Base-by-base conservation (phyloP, 2,329 filamentous ascomycete species). In the Calycina herbarum region DNA sequence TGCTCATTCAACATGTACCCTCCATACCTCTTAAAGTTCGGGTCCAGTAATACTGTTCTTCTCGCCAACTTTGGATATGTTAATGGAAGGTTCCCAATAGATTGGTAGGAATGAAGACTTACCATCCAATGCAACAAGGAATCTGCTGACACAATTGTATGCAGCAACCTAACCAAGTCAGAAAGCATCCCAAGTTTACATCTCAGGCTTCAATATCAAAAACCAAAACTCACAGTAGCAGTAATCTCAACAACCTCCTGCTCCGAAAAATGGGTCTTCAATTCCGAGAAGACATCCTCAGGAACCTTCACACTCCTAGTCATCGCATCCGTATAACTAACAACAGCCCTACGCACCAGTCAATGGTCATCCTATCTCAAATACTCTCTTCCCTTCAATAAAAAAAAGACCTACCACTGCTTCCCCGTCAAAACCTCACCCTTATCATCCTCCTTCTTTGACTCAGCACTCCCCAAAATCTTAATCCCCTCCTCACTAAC, bases 111-210 rank as follows among this genome's bases (percentile, higher is more conserved):
- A 20, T 17, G 57, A 63, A 27, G 59, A 79, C 85, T 77, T 78
- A 88, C 86, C 91, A 79, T 96, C 89, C 64, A 96, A 77, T 15
- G 92, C 92, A 24, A 96, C 92, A 70, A 96, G 77, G 72, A 96
- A 94, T 35, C 92, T 84, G 76, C 90, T 93, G 17, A 96, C 92
- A 74, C 91, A 94, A 76, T 96, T 96, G 76, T 96, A 96, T 63
- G 86, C 87, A 13, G 90, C 91, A 70, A 92, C 85, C 74, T 76
- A 62, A 13, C 59, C 38, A 59, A 56, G 51, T 66, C 42, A 56
- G 31, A 35, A 57, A 29, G 4, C 27, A 29, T 29, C 27, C 27
- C 27, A 29, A 29, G 27, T 29, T 20, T 20, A 20, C 20, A 20
- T 20, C 20, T 20, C 20, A 20, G 20, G 20, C 20, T 20, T 20